Conservation (phyloP, 306 rosid genomes). For the Elaeagnus macrophylla region DNA sequence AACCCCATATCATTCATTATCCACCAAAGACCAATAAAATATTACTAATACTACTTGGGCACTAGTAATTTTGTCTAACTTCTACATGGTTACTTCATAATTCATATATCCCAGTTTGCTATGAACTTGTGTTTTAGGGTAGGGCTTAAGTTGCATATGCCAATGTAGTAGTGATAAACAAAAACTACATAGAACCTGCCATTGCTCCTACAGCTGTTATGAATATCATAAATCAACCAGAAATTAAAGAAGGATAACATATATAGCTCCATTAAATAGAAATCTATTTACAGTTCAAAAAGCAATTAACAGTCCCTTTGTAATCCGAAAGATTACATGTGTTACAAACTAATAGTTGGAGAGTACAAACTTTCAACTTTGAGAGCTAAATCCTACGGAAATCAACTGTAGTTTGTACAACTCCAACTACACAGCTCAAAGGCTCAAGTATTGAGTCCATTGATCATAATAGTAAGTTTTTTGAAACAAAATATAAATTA, state of each 20-base stretch:
- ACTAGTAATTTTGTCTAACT: no score
- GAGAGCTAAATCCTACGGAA: conserved; percentile 7
- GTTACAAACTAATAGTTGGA: conserved; percentile 17
- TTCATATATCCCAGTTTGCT: no score
- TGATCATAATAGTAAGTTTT: conserved; percentile 16
- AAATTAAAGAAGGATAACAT: background rate
- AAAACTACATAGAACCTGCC: no score
- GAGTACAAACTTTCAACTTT: conserved; percentile 21
- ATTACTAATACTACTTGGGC: no score
- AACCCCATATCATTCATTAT: no score
- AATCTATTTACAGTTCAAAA: conserved; percentile 21
- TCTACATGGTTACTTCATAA: no score
- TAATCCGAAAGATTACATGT: conserved; percentile 8
- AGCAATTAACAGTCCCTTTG: conserved; percentile 5
- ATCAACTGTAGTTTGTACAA: conserved; percentile 22
- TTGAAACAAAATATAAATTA: conserved; percentile 15
- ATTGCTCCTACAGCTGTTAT: no score
- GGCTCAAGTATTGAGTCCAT: background rate
- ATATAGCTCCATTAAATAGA: conserved; percentile 6
- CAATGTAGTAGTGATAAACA: no score
- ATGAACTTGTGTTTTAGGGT: no score
- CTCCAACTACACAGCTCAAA: conserved; percentile 7
- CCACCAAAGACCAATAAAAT: no score
- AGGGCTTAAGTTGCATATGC: no score
- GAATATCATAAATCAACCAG: no score